phyloP scores from a whole-genome alignment of 371 early-diverging fungal species.

The Nosema muscidifuracis region DNA sequence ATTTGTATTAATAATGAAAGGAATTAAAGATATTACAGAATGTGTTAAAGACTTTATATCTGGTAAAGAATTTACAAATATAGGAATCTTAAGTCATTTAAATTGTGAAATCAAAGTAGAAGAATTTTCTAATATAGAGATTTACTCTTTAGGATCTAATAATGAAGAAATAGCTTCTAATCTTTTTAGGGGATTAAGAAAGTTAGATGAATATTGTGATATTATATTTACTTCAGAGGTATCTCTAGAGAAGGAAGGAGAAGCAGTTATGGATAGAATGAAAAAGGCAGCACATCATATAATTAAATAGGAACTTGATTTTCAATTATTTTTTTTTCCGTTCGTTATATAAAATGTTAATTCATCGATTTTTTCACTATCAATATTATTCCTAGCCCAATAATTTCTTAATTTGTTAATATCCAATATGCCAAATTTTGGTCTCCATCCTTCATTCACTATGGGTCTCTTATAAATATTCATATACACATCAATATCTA shows the following conservation, averaged over 20 bases:
- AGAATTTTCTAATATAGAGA: slow-evolving; percentile 9
- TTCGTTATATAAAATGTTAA: background rate
- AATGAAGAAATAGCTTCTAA: slow-evolving; percentile 67
- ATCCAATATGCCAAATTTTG: background rate
- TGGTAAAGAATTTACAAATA: slow-evolving; percentile 7
- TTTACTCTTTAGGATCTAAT: slow-evolving; percentile 53
- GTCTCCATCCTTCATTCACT: background rate
- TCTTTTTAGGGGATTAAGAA: slow-evolving; percentile 73
- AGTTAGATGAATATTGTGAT: slow-evolving; percentile 70
- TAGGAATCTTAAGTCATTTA: slow-evolving; percentile 23
- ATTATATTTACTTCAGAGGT: slow-evolving; percentile 74
- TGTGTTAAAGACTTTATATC: background rate
- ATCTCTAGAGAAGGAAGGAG: slow-evolving; percentile 70
- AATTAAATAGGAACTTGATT: slow-evolving; percentile 4
- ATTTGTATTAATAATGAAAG: slow-evolving; percentile 47
- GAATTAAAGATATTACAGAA: slow-evolving; percentile 10
- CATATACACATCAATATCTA: background rate
- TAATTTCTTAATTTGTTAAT: background rate
- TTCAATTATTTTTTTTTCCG: background rate
- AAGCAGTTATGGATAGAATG: slow-evolving; percentile 93
- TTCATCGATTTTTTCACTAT: background rate
- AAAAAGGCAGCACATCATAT: slow-evolving; percentile 71
- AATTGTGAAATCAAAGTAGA: background rate
- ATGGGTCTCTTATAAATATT: slow-evolving; percentile 18
- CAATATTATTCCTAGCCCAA: background rate